phyloP scores from a whole-genome alignment of 371 early-diverging fungal genomes.

The Circinella minor region DNA sequence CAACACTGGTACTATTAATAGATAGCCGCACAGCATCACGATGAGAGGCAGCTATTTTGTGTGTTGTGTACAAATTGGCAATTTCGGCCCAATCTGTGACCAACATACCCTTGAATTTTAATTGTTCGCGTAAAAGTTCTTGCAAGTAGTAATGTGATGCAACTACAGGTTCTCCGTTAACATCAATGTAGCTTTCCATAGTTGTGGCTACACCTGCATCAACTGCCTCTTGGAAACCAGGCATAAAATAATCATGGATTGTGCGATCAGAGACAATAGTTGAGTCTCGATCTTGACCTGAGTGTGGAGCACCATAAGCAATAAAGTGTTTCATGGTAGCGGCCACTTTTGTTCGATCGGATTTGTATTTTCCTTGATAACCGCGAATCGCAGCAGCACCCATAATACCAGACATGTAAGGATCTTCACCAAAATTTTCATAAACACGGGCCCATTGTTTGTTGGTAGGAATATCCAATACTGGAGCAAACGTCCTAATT shows the following conservation, averaged over 20 bases:
- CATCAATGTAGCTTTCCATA: conserved; percentile 71
- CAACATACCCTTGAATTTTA: conserved; percentile 65
- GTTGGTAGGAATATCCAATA: conserved; percentile 65
- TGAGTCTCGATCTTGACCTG: conserved; percentile 66
- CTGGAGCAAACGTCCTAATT: conserved; percentile 68
- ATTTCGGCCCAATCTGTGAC: conserved; percentile 75
- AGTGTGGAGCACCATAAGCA: conserved; percentile 46
- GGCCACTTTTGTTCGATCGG: conserved; percentile 56
- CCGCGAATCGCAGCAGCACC: conserved; percentile 60
- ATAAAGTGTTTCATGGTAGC: conserved; percentile 61
- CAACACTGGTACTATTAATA: conserved; percentile 58
- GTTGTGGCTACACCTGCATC: conserved; percentile 71
- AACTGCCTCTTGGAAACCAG: conserved; percentile 66
- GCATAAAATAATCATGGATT: conserved; percentile 66
- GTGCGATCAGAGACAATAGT: conserved; percentile 63
- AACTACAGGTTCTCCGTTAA: conserved; percentile 70
- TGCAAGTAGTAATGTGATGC: conserved; percentile 59
- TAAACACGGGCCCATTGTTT: conserved; percentile 76
- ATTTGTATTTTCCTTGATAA: conserved; percentile 69
- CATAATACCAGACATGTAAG: conserved; percentile 60
- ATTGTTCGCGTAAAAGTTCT: conserved; percentile 57
- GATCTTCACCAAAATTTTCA: conserved; percentile 66
- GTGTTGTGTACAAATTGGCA: conserved; percentile 57
- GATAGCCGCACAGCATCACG: conserved; percentile 54
- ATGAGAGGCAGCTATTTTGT: conserved; percentile 49